Evolutionary conservation across 805 yeast species (phyloP), one percentile per base, ranked within the genome.

Genomic region (Candida adriatica): DNA sequence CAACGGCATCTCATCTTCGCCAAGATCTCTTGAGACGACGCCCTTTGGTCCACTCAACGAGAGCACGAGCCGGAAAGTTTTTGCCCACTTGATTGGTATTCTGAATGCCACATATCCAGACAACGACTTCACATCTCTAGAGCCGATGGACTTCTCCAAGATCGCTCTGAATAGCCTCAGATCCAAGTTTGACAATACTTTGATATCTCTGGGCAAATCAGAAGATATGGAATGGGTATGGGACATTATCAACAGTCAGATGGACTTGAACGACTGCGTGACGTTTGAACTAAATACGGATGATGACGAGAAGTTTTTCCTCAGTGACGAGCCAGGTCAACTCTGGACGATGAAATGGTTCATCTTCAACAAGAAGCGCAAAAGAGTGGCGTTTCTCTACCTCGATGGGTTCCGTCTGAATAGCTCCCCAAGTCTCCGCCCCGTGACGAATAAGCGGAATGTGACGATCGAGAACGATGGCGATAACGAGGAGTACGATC

Each of bases 21-120:
- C 44, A 28, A 34, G 32, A 15, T 40, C 44, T 3, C 30, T 40
- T 5, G 44, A 40, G 8, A 32, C 42, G 0, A 38, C 86, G 2
- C 97, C 97, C 1, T 92, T 92, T 61, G 98, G 98, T 0, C 95
- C 96, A 0, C 66, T 92, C 20, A 82, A 80, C 49, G 80, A 79
- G 46, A 74, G 80, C n/a, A 76, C 92, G 2, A 81, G 94, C 27
- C 71, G 96, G 42, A 80, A 86, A 56, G 78, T 88, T 2, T 92
- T 90, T 62, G 92, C 96, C 0, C 84, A 88, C 51, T 63, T 92
- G 29, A 84, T 92, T 37, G 92, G 94, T 2, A 87, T 88, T 21
- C 66, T 92, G 32, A 92, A 92, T 55, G 83, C 94, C 6, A 79
- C 94, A 5, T 90, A 84, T 52, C 97, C 98, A 1, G 98, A 92